Conservation (phyloP, 306 rosid species). For the Vigna reflexopilosa region DNA sequence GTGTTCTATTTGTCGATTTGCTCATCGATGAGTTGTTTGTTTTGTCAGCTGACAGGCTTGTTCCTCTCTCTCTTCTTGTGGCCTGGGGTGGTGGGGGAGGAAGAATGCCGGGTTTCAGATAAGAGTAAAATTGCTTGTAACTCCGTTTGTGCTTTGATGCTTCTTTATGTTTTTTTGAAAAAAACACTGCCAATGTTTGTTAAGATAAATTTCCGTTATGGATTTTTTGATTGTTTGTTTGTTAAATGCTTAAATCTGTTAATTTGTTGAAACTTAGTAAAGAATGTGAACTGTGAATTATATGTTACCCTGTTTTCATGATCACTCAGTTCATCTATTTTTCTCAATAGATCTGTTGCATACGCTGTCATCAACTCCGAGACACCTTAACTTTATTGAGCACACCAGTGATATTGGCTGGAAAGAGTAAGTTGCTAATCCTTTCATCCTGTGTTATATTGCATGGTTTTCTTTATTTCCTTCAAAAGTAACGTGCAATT, state of each 20-base stretch:
- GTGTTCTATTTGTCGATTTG: constrained; percentile 25
- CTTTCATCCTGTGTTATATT: constrained; percentile 1
- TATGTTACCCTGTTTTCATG: constrained; percentile 9
- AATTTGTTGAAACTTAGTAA: constrained; percentile 21
- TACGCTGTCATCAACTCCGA: constrained; percentile 52
- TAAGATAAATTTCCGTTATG: neutral
- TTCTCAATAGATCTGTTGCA: constrained; percentile 53
- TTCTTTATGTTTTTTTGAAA: neutral
- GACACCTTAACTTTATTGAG: constrained; percentile 63
- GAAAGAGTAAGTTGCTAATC: constrained; percentile 64
- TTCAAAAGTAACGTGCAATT: neutral
- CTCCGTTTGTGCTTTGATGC: constrained; percentile 32
- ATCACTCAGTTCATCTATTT: constrained; percentile 22
- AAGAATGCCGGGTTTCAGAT: constrained; percentile 40
- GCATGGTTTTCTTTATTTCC: constrained; percentile 16
- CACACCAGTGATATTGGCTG: constrained; percentile 88
- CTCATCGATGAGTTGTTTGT: constrained; percentile 28
- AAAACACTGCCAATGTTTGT: neutral
- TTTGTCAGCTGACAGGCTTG: constrained; percentile 23
- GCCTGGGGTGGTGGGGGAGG: constrained; percentile 30
- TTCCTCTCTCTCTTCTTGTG: constrained; percentile 31
- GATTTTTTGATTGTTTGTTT: neutral
- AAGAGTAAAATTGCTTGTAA: constrained; percentile 6
- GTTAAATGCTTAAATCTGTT: constrained; percentile 24
- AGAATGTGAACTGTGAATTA: neutral